Evolutionary conservation across 306 rosid genomes (phyloP).

Genomic region (Glycyrrhiza uralensis): DNA sequence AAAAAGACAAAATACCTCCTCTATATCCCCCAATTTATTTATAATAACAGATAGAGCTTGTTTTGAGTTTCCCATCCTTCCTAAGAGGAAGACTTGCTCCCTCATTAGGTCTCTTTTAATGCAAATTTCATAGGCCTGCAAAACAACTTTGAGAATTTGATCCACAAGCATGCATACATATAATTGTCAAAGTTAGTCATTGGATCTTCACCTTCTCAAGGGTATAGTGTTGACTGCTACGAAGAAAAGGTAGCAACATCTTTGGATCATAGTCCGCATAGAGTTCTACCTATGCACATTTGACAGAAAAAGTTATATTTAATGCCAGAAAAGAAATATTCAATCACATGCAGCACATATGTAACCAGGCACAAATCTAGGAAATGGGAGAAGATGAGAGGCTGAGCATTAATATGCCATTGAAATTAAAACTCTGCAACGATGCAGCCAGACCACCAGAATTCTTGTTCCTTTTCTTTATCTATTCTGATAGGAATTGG

Average conservation of each 20-base stretch:
- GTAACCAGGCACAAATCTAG: neutral
- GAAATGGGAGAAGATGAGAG: neutral
- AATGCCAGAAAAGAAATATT: conserved; percentile 15
- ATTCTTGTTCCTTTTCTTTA: no score
- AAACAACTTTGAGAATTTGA: conserved; percentile 29
- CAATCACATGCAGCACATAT: neutral
- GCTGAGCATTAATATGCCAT: neutral
- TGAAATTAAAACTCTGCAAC: neutral
- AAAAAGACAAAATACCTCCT: conserved; percentile 66
- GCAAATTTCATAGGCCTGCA: conserved; percentile 88
- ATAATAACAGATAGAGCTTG: conserved; percentile 85
- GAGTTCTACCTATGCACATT: conserved; percentile 73
- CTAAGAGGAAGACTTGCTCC: conserved; percentile 94
- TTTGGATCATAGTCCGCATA: conserved; percentile 91
- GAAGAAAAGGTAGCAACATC: conserved; percentile 94
- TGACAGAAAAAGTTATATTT: conserved; percentile 12
- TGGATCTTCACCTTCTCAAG: conserved; percentile 76
- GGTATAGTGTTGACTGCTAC: conserved; percentile 91
- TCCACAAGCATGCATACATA: conserved; percentile 11
- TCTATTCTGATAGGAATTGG: no score
- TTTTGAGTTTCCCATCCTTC: conserved; percentile 95
- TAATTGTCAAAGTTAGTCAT: conserved; percentile 15
- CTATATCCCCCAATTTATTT: conserved; percentile 81
- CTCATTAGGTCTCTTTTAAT: conserved; percentile 59
- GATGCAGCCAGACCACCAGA: conserved; percentile 11